Conservation (phyloP, 768 basidiomycete genomes). For the Calocera viscosa region DNA sequence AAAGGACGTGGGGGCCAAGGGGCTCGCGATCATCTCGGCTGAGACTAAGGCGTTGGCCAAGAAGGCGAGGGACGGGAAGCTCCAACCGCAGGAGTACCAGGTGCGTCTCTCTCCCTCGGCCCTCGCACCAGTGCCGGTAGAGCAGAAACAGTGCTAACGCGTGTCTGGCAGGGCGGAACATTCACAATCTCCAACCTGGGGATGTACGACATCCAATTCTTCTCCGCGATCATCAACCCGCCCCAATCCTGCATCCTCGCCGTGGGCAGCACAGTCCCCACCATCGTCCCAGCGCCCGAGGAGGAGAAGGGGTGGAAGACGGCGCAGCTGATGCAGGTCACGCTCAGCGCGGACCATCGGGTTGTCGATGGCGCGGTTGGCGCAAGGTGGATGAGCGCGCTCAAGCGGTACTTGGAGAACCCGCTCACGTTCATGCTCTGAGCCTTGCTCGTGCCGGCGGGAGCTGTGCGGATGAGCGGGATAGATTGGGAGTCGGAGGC, state of each 20-base stretch:
- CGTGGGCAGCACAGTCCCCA: slow-evolving; percentile 76
- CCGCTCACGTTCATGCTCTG: slow-evolving; percentile 93
- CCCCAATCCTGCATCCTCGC: slow-evolving; percentile 98
- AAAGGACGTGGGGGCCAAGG: slow-evolving; percentile 84
- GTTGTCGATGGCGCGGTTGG: slow-evolving; percentile 94
- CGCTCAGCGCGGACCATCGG: slow-evolving; percentile 88
- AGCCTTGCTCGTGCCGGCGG: slow-evolving; percentile 20
- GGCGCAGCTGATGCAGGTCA: slow-evolving; percentile 85
- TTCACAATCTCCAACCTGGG: slow-evolving; percentile 99
- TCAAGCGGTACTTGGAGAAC: slow-evolving; percentile 94
- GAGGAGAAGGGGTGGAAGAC: slow-evolving; percentile 93
- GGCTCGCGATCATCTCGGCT: slow-evolving; percentile 81
- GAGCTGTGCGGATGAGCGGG: not conserved
- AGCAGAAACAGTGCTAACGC: no score
- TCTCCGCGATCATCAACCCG: slow-evolving; percentile 98
- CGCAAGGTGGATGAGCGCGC: slow-evolving; percentile 81
- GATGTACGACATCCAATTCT: slow-evolving; percentile 91
- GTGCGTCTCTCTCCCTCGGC: slow-evolving; percentile 28
- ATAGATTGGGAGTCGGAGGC: not conserved
- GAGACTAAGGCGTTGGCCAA: slow-evolving; percentile 86
- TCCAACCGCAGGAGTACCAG: slow-evolving; percentile 93
- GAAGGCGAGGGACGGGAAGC: slow-evolving; percentile 93
- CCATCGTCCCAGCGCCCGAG: slow-evolving; percentile 72
- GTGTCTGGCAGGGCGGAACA: slow-evolving; percentile 78
- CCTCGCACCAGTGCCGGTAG: not conserved